Evolutionary conservation across 345 rosid genomes (phyloP).

Genomic region (Hypericum androsaemum): DNA sequence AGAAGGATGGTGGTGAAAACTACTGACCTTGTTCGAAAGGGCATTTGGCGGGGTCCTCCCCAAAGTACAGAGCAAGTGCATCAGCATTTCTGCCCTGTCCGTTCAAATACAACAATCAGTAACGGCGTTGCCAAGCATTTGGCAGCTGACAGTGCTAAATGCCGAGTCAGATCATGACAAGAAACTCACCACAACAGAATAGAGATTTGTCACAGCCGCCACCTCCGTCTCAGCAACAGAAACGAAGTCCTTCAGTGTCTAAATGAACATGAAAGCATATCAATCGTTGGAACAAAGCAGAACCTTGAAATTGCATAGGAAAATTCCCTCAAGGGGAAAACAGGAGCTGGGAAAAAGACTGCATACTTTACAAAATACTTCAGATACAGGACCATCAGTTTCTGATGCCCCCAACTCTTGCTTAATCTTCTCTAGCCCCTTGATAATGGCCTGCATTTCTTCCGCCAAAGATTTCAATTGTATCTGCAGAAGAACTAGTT

Average conservation of each 20-base stretch:
- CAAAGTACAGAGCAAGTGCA: conserved; percentile 87
- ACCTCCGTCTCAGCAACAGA: conserved; percentile 74
- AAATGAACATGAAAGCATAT: conserved; percentile 13
- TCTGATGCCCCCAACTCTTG: conserved; percentile 85
- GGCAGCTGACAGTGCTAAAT: background rate
- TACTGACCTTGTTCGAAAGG: conserved; percentile 95
- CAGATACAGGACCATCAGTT: conserved; percentile 92
- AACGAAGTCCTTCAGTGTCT: conserved; percentile 79
- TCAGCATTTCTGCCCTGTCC: conserved; percentile 96
- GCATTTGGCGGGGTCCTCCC: conserved; percentile 92
- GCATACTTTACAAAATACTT: conserved; percentile 66
- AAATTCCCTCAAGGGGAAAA: background rate
- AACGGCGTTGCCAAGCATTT: background rate
- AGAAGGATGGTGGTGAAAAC: background rate
- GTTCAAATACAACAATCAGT: conserved; percentile 10
- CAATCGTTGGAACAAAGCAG: background rate
- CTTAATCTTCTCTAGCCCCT: conserved; percentile 86
- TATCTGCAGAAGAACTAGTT: conserved; percentile 44
- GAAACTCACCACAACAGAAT: conserved; percentile 71
- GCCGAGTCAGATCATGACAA: background rate
- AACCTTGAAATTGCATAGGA: background rate
- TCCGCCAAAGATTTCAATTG: conserved; percentile 93
- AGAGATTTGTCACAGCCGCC: conserved; percentile 60
- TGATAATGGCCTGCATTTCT: conserved; percentile 97
- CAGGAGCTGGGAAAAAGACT: conserved; percentile 2